phyloP scores from a whole-genome alignment of 768 basidiomycete species.

The Xanthoconium purpureum region DNA sequence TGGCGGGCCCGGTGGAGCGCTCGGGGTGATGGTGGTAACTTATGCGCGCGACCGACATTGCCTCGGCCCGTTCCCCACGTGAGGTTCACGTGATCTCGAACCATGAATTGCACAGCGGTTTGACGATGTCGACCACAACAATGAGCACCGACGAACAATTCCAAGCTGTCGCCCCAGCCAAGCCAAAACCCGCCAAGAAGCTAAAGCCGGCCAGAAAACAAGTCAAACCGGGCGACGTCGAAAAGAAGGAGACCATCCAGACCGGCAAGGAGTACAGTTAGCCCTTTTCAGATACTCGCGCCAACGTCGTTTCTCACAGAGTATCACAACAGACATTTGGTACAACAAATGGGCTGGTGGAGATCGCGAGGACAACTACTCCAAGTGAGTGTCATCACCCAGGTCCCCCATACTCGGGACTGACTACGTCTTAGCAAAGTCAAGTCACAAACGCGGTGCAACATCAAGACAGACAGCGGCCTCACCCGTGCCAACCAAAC shows the following conservation, averaged over 20 bases:
- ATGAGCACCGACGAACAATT: slow-evolving; percentile 34
- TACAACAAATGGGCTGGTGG: slow-evolving; percentile 99
- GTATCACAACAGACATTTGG: slow-evolving; percentile 73
- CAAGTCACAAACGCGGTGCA: slow-evolving; percentile 91
- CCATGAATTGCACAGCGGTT: background rate
- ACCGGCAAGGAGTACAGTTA: slow-evolving; percentile 95
- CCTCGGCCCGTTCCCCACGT: slow-evolving; percentile 22
- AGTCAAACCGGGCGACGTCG: slow-evolving; percentile 86
- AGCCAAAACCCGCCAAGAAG: slow-evolving; percentile 50
- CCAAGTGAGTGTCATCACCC: slow-evolving; percentile 59
- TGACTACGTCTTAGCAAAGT: slow-evolving; percentile 60
- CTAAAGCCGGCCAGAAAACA: slow-evolving; percentile 92
- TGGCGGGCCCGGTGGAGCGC: slow-evolving; percentile 17
- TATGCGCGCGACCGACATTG: background rate
- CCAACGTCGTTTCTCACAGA: slow-evolving; percentile 4
- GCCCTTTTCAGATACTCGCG: slow-evolving; percentile 29
- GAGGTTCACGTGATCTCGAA: slow-evolving; percentile 21
- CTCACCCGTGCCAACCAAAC: slow-evolving; percentile 94
- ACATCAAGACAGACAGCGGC: slow-evolving; percentile 83
- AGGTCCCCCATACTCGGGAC: background rate
- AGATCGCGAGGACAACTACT: slow-evolving; percentile 94
- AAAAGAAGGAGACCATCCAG: slow-evolving; percentile 83
- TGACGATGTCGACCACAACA: slow-evolving; percentile 8
- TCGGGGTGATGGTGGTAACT: slow-evolving; percentile 9
- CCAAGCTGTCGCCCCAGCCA: slow-evolving; percentile 13